Evolutionary conservation across 768 basidiomycete genomes (phyloP), one percentile per base, ranked within the genome.

Genomic region (Auriscalpium microsporum): DNA sequence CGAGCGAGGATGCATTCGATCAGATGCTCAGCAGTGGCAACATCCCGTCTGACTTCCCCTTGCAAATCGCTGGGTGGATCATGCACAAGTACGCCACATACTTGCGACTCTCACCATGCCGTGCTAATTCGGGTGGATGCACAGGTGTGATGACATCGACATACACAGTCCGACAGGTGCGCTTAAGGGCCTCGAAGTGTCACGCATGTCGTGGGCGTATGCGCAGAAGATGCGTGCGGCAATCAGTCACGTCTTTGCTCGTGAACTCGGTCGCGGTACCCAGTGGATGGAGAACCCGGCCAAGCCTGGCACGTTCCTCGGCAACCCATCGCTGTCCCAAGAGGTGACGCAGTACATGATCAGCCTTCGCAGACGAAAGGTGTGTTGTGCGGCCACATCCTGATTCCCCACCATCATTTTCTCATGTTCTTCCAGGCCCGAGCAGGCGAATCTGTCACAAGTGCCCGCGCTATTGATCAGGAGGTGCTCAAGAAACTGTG

Each of bases 211-310:
- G 0, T 63, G 58, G 45, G 52, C 36, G 2, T 34, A 45, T 8
- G 62, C 62, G 2, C 56, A 64, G 57, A 65, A 66, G 45, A 62
- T 66, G 62, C 55, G 64, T 0, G 64, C 65, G 0, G 58, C 65
- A 0, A 51, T 66, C 19, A 66, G 58, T 8, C 64, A 64, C 45
- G 52, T 59, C 16, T 65, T 52, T 17, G 57, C 57, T 1, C 56
- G 63, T 3, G 60, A 63, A 4, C 53, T 52, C 10, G 55, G 45
- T 4, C 55, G 54, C 0, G 64, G 63, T 3, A 51, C 40, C 2
- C 47, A 7, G 34, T 67, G 63, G 64, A 44, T 36, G 2, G 58
- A 62, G 45, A 52, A 60, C 45, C 10, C 44, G 5, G 2, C 49
- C 2, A n/a, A 23, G 2, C 40, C 52, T 0, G 62, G 56, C 5